Percentiles rank a stretch among this genome's conserved stretches.
These are phyloP conservation scores for Colletotrichum nymphaeae DNA, from an alignment of 2,329 filamentous ascomycete species.

Conservation along the genomic window DNA sequence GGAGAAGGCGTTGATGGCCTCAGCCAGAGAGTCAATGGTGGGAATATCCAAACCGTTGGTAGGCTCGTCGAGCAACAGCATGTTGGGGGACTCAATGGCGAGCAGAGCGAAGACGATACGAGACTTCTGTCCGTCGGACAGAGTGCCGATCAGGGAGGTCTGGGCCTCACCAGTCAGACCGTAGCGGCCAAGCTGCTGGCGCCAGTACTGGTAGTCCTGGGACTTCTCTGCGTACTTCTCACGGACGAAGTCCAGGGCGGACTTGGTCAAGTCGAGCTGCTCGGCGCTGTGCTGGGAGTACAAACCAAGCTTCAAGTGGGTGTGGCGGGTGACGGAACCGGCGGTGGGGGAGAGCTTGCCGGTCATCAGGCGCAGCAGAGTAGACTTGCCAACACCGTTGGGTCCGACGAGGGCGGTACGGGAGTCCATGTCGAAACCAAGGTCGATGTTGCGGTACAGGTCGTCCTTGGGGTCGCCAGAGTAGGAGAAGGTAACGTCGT, in stretches of 20 bases:
- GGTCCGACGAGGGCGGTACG: slow-evolving; percentile 96
- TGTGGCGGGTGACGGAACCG: slow-evolving; percentile 89
- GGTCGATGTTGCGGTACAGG: slow-evolving; percentile 94
- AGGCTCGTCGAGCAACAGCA: slow-evolving; percentile 97
- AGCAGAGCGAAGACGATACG: slow-evolving; percentile 98
- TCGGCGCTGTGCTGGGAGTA: slow-evolving; percentile 99
- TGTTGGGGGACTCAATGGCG: slow-evolving; percentile 96
- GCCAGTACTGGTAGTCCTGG: slow-evolving; percentile 99
- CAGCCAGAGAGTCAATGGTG: slow-evolving; percentile 96
- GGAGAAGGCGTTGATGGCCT: slow-evolving; percentile 95
- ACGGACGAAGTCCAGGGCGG: slow-evolving; percentile 94
- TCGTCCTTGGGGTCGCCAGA: slow-evolving; percentile 90
- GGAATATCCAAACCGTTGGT: slow-evolving; percentile 99
- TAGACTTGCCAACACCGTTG: slow-evolving; percentile 99
- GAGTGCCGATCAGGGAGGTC: slow-evolving; percentile 96
- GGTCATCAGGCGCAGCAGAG: slow-evolving; percentile 94
- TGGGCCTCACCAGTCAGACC: slow-evolving; percentile 93
- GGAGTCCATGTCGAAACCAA: slow-evolving; percentile 99
- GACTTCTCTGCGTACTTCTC: slow-evolving; percentile 91
- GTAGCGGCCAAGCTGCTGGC: slow-evolving; percentile 95
- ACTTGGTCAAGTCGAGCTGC: slow-evolving; percentile 98
- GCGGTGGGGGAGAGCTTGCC: slow-evolving; percentile 88
- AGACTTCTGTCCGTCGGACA: slow-evolving; percentile 97
- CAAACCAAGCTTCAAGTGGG: slow-evolving; percentile 96
- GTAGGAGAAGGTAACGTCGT: slow-evolving; percentile 98